Percentiles rank a stretch among this genome's conserved stretches.
phyloP scores from a whole-genome alignment of 2,329 filamentous ascomycete species.

The Ampelomyces quisqualis region DNA sequence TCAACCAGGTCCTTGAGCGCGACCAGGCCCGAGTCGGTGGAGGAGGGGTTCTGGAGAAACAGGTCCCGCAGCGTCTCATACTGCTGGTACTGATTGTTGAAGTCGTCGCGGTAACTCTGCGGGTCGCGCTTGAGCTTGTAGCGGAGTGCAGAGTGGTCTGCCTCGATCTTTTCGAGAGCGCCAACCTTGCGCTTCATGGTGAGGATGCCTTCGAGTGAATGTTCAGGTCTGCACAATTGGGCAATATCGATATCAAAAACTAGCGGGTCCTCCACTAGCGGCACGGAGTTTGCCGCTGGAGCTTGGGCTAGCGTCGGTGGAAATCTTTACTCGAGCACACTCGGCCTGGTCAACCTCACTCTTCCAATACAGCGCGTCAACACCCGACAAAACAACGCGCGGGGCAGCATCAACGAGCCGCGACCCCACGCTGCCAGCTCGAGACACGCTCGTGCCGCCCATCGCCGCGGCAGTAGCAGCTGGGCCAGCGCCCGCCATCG shows the following conservation, averaged over 20 bases:
- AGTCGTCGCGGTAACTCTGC: conserved; percentile 87
- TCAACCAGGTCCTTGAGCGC: conserved; percentile 90
- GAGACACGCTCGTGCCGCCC: conserved; percentile 2
- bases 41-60: conserved; percentile 79
- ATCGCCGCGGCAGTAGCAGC: conserved; percentile 20
- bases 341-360: background rate
- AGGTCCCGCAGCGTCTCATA: conserved; percentile 91
- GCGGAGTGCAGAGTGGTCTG: conserved; percentile 71
- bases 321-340: conserved; percentile 6
- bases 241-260: conserved; percentile 3
- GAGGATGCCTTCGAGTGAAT: background rate
- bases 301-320: conserved; percentile 5
- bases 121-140: conserved; percentile 90
- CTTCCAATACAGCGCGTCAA: conserved; percentile 7
- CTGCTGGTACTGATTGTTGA: conserved; percentile 82
- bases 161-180: conserved; percentile 92
- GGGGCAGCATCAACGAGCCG: background rate
- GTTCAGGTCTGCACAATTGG: too few relatives aligned
- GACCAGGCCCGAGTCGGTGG: conserved; percentile 74
- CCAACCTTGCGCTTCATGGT: conserved; percentile 86
- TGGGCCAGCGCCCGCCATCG: conserved; percentile 37
- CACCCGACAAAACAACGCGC: conserved; percentile 1
- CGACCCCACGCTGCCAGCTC: background rate
- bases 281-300: conserved; percentile 15
- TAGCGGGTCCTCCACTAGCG: conserved; percentile 9